Conservation (phyloP, 2,329 filamentous ascomycete genomes). For the Cladosporium austrohemisphaericum region DNA sequence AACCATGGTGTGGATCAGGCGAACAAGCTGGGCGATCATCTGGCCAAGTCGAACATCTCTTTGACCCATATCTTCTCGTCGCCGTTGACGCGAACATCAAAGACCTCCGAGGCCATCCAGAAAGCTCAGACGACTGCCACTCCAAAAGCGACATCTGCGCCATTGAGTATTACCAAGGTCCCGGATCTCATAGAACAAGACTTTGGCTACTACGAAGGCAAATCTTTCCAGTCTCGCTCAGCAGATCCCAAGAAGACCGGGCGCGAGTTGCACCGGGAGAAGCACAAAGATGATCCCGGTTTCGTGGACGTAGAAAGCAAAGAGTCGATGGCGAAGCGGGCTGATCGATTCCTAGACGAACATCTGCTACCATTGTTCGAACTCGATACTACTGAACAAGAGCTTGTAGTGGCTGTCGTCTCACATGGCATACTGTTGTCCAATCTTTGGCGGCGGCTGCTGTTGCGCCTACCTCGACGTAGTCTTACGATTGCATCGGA, state of each 20-base stretch:
- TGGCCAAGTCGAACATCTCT: constrained; percentile 60
- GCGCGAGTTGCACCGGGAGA: constrained; percentile 38
- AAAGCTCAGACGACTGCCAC: constrained; percentile 2
- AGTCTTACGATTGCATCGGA: constrained; percentile 45
- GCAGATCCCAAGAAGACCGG: constrained; percentile 33
- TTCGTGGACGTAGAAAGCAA: constrained; percentile 63
- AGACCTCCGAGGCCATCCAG: constrained; percentile 64
- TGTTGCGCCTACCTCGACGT: constrained; percentile 50
- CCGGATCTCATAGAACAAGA: constrained; percentile 61
- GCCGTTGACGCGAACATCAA: constrained; percentile 67
- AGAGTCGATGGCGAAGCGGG: constrained; percentile 62
- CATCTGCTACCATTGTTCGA: constrained; percentile 58
- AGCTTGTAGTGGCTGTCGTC: constrained; percentile 60
- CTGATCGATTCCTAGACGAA: constrained; percentile 62
- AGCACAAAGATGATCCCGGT: constrained; percentile 39
- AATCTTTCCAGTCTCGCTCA: constrained; percentile 48
- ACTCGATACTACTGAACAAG: constrained; percentile 23
- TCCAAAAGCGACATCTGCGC: neutral
- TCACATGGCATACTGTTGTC: constrained; percentile 80
- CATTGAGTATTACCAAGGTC: constrained; percentile 39
- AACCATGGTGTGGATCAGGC: constrained; percentile 78
- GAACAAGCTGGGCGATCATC: constrained; percentile 63
- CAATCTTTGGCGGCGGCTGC: constrained; percentile 61
- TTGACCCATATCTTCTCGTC: constrained; percentile 75
- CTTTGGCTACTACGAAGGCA: constrained; percentile 69